A percentile compares a stretch with the other conserved stretches of the same genome.
Evolutionary conservation across 208 protist species (phyloP).

Genomic region (Trypanosoma scelopori): DNA sequence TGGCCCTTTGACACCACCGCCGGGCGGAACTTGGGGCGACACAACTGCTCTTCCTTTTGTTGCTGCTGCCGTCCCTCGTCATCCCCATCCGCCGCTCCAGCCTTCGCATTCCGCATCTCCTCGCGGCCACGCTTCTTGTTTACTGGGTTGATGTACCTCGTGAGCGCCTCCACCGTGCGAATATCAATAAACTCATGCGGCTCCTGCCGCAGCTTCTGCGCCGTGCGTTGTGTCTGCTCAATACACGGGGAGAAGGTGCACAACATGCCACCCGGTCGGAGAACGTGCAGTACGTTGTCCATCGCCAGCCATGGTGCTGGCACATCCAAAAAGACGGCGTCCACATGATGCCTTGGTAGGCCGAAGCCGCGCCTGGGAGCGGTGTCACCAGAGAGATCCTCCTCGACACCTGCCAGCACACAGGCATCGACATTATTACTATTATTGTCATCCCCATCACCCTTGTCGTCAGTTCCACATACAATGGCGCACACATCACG

Average conservation of each 20-base stretch:
- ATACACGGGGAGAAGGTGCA: conserved; percentile 94
- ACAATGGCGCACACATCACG: conserved; percentile 80
- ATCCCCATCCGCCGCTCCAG: no score
- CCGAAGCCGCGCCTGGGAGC: conserved; percentile 68
- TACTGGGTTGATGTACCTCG: conserved; percentile 71
- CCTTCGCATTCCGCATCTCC: conserved; percentile 8
- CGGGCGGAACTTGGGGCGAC: conserved; percentile 51
- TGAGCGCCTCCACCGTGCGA: conserved; percentile 86
- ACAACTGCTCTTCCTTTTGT: conserved; percentile 1
- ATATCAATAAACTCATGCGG: conserved; percentile 83
- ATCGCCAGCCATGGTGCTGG: conserved; percentile 86
- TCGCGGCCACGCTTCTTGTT: conserved; percentile 66
- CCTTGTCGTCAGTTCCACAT: not conserved
- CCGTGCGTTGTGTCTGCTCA: conserved; percentile 91
- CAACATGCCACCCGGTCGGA: conserved; percentile 80
- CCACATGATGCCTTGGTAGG: conserved; percentile 63
- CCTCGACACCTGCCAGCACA: conserved; percentile 20
- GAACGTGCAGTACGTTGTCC: conserved; percentile 83
- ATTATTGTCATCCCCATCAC: not conserved
- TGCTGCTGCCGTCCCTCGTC: no score
- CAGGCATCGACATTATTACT: not conserved
- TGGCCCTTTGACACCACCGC: conserved; percentile 80
- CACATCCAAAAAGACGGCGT: conserved; percentile 94
- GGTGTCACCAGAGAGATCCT: conserved; percentile 29
- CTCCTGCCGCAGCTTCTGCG: conserved; percentile 49